A percentile compares a stretch with the other conserved stretches of the same genome.
phyloP scores from a whole-genome alignment of 441 rosid species.

The Aleurites moluccanus region DNA sequence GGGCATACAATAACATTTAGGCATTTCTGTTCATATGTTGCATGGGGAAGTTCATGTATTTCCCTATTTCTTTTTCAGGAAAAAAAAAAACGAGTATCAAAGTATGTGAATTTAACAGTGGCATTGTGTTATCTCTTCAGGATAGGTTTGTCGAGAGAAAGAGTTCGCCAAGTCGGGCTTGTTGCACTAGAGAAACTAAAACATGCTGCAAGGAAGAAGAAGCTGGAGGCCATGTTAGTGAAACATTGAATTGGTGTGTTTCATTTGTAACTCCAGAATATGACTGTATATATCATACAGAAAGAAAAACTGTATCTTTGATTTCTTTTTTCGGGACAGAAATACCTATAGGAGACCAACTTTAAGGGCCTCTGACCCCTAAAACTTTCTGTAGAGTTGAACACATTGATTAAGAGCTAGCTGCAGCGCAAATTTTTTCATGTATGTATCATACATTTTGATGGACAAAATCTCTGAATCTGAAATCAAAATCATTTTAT shows the following conservation, averaged over 20 bases:
- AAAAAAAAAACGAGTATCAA: too few relatives aligned
- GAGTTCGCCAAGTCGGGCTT: conserved; percentile 90
- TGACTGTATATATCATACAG: conserved; percentile 51
- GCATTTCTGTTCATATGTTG: not conserved
- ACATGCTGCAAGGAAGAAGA: conserved; percentile 78
- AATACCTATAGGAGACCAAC: conserved; percentile 23
- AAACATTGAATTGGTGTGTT: conserved; percentile 49
- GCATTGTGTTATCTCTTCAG: conserved; percentile 38
- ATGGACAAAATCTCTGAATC: not conserved
- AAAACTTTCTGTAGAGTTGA: conserved; percentile 33
- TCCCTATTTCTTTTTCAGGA: not conserved
- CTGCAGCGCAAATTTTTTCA: not conserved
- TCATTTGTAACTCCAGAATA: conserved; percentile 34
- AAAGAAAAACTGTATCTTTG: conserved; percentile 32
- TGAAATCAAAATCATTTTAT: conserved; percentile 12
- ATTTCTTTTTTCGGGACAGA: conserved; percentile 24
- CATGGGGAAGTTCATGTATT: not conserved
- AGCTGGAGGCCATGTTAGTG: conserved; percentile 77
- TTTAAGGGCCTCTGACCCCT: conserved; percentile 16
- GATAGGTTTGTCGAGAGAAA: conserved; percentile 95
- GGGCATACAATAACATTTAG: not conserved
- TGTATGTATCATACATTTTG: not conserved
- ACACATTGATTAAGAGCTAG: conserved; percentile 29
- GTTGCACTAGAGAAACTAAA: conserved; percentile 91
- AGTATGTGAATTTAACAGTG: not conserved